Evolutionary conservation across 1,284 basidiomycete genomes (phyloP).

Genomic region (Ceratobasidium sp.): DNA sequence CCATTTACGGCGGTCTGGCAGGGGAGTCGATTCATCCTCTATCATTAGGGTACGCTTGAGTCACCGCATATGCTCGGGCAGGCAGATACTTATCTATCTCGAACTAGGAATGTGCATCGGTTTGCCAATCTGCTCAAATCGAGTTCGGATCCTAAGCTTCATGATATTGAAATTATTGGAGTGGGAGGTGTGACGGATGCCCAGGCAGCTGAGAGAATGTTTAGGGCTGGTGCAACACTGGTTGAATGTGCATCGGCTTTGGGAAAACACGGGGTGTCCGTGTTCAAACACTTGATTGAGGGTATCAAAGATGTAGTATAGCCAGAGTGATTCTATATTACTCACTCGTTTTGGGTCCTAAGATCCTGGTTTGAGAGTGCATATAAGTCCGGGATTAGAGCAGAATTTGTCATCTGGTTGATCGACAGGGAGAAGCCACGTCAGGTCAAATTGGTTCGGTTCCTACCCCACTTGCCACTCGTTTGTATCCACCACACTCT

Average conservation of each 20-base stretch:
- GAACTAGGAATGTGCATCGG: constrained; percentile 50
- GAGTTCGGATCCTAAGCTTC: constrained; percentile 55
- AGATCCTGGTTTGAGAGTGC: neutral
- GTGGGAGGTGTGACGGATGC: constrained; percentile 76
- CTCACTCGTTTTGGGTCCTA: neutral
- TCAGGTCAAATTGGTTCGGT: neutral
- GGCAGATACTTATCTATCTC: neutral
- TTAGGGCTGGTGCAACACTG: constrained; percentile 68
- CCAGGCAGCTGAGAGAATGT: constrained; percentile 68
- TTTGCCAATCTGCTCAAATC: constrained; percentile 61
- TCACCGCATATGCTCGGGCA: neutral
- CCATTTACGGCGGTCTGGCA: constrained; percentile 71
- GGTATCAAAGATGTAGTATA: constrained; percentile 17
- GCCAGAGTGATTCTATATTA: neutral
- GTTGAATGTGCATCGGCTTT: constrained; percentile 78
- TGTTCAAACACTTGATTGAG: constrained; percentile 62
- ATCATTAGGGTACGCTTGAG: constrained; percentile 74
- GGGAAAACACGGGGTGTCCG: constrained; percentile 67
- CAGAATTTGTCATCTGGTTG: constrained; percentile 14
- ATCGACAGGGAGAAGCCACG: constrained; percentile 29
- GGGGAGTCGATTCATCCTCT: constrained; percentile 77
- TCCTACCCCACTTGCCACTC: constrained; percentile 9
- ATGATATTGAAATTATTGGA: constrained; percentile 67
- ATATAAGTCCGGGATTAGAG: constrained; percentile 21
- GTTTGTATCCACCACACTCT: neutral